Evolutionary conservation across 768 basidiomycete genomes (phyloP).

Genomic region (Mrakia hoshinonis): DNA sequence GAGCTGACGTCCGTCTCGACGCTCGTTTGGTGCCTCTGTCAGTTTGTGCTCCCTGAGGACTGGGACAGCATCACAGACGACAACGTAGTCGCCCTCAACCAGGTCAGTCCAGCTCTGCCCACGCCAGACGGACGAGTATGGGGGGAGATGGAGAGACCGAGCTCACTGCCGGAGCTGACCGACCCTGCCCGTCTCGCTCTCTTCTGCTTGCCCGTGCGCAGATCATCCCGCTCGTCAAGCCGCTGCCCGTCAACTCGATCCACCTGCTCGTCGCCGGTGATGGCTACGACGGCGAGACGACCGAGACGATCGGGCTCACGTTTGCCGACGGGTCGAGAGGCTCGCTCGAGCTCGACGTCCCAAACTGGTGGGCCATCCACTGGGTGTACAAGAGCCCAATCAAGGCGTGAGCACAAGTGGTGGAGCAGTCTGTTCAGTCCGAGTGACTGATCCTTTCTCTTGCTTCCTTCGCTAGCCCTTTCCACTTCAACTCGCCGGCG

Average conservation of each 20-base stretch:
- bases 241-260: neutral
- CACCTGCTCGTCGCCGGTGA: slow-evolving; percentile 28
- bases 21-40: neutral
- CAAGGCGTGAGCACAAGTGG: slow-evolving; percentile 17
- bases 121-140: no score
- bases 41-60: slow-evolving; percentile 20
- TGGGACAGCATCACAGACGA: slow-evolving; percentile 13
- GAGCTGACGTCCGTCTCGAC: neutral
- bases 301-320: slow-evolving; percentile 1
- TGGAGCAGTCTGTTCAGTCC: neutral
- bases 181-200: neutral
- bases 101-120: neutral
- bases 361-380: slow-evolving; percentile 27
- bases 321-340: slow-evolving; percentile 2
- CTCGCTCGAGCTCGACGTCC: neutral
- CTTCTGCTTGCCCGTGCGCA: neutral
- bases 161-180: neutral
- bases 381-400: slow-evolving; percentile 26
- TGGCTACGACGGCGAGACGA: slow-evolving; percentile 19
- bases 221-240: neutral
- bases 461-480: neutral
- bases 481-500: slow-evolving; percentile 2
- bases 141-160: neutral
- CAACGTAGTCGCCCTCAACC: slow-evolving; percentile 10
- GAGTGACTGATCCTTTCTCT: no score